phyloP scores from a whole-genome alignment of 768 basidiomycete species.

The Calocybe gangraenosa region DNA sequence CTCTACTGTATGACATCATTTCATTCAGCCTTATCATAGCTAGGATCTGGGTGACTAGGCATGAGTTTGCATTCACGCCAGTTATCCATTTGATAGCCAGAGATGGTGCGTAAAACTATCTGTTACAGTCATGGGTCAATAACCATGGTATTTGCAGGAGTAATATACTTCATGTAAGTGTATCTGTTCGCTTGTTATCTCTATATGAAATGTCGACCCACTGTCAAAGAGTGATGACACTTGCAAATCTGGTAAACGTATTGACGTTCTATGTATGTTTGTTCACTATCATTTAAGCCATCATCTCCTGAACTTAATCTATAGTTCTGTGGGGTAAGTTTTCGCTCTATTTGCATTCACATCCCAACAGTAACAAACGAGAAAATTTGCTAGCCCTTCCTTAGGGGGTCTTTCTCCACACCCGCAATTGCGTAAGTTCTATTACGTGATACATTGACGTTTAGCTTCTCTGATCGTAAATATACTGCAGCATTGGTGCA shows the following conservation, averaged over 20 bases:
- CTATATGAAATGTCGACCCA: neutral
- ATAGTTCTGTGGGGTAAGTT: too few relatives aligned
- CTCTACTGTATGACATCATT: too few relatives aligned
- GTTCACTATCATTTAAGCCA: neutral
- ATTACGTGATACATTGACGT: neutral
- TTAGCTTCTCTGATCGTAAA: neutral
- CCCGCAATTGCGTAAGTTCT: slow-evolving; percentile 43
- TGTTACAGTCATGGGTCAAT: slow-evolving; percentile 8
- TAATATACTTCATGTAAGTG: too few relatives aligned
- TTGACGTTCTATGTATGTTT: slow-evolving; percentile 31
- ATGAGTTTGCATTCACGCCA: too few relatives aligned
- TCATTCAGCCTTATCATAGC: too few relatives aligned
- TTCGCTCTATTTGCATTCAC: neutral
- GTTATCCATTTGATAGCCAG: too few relatives aligned
- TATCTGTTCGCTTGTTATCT: too few relatives aligned
- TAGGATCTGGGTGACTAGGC: too few relatives aligned
- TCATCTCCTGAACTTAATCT: neutral
- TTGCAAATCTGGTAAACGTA: slow-evolving; percentile 49
- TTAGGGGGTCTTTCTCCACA: too few relatives aligned
- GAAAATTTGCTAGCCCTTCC: too few relatives aligned
- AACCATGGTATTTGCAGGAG: too few relatives aligned
- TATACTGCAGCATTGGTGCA: slow-evolving; percentile 36
- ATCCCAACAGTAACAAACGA: neutral
- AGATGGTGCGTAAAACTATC: too few relatives aligned
- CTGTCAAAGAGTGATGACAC: slow-evolving; percentile 30